phyloP scores from a whole-genome alignment of 331 rosid species.

The Saraca asoca region DNA sequence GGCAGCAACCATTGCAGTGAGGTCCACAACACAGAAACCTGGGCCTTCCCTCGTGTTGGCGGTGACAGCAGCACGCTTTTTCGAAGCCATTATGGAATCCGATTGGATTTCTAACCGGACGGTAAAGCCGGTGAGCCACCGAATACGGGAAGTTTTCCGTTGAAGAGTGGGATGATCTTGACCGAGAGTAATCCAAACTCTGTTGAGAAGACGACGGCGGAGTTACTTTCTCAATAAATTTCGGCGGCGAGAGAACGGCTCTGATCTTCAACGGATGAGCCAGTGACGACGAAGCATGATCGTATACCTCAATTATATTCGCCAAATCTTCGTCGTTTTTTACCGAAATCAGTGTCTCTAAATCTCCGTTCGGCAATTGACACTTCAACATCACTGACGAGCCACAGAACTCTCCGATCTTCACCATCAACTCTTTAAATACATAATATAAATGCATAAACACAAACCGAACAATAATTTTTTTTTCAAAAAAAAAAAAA shows the following conservation, averaged over 20 bases:
- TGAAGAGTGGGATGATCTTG: slow-evolving; percentile 20
- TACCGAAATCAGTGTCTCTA: slow-evolving; percentile 75
- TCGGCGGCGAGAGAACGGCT: slow-evolving; percentile 59
- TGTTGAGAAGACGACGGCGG: slow-evolving; percentile 53
- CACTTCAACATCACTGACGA: slow-evolving; percentile 58
- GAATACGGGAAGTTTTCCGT: slow-evolving; percentile 37
- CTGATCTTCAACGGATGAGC: slow-evolving; percentile 56
- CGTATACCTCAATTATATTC: slow-evolving; percentile 62
- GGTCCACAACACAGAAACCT: slow-evolving; percentile 38
- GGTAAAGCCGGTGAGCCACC: slow-evolving; percentile 4
- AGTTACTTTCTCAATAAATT: slow-evolving; percentile 51
- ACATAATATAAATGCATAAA: not conserved
- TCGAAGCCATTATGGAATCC: slow-evolving; percentile 35
- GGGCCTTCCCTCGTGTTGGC: slow-evolving; percentile 43
- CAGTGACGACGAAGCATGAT: slow-evolving; percentile 49
- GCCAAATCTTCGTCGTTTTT: slow-evolving; percentile 71
- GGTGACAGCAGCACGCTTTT: slow-evolving; percentile 31
- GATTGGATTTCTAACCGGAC: slow-evolving; percentile 26
- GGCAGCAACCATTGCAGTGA: slow-evolving; percentile 34
- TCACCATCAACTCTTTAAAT: slow-evolving; percentile 61
- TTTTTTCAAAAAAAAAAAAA: too few relatives aligned
- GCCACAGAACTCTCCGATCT: slow-evolving; percentile 68
- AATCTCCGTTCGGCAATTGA: slow-evolving; percentile 68
- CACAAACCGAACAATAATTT: not conserved
- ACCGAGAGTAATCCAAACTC: slow-evolving; percentile 36